Evolutionary conservation across 1,139 yeast genomes (phyloP).

Genomic region (Meyerozyma sp.): DNA sequence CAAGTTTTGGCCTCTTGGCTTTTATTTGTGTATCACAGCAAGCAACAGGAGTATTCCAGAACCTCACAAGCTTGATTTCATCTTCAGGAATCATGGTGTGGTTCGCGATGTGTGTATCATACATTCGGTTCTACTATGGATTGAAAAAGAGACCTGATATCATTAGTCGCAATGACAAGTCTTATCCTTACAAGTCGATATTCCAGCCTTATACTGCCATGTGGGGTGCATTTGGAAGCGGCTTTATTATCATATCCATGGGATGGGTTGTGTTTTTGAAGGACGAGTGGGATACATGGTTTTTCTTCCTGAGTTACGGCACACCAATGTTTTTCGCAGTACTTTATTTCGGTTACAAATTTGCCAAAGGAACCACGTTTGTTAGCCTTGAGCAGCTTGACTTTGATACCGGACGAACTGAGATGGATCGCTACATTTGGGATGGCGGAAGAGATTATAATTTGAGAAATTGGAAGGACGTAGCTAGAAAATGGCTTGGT

Average conservation of each 20-base stretch:
- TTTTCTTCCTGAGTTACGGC: slow-evolving; percentile 67
- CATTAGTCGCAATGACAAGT: slow-evolving; percentile 53
- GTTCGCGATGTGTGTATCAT: slow-evolving; percentile 78
- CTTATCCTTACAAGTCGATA: slow-evolving; percentile 75
- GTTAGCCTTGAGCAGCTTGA: slow-evolving; percentile 66
- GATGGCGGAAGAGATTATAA: slow-evolving; percentile 54
- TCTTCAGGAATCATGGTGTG: slow-evolving; percentile 72
- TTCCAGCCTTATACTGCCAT: slow-evolving; percentile 74
- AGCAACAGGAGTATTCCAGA: slow-evolving; percentile 63
- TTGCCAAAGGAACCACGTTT: slow-evolving; percentile 49
- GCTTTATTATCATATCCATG: slow-evolving; percentile 52
- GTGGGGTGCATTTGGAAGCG: slow-evolving; percentile 56
- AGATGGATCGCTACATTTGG: slow-evolving; percentile 65
- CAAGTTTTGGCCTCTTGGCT: slow-evolving; percentile 55
- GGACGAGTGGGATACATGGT: slow-evolving; percentile 57
- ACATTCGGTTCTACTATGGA: slow-evolving; percentile 65
- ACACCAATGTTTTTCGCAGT: slow-evolving; percentile 50
- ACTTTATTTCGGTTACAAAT: slow-evolving; percentile 52
- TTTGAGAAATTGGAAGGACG: slow-evolving; percentile 29
- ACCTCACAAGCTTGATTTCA: slow-evolving; percentile 59
- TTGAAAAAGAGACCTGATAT: slow-evolving; percentile 62
- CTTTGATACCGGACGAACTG: slow-evolving; percentile 74
- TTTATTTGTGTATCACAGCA: slow-evolving; percentile 53
- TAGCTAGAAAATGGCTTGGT: slow-evolving; percentile 29
- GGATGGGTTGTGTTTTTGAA: slow-evolving; percentile 66